Conservation (phyloP, 257 asterid species). For the Cordia subcordata region DNA sequence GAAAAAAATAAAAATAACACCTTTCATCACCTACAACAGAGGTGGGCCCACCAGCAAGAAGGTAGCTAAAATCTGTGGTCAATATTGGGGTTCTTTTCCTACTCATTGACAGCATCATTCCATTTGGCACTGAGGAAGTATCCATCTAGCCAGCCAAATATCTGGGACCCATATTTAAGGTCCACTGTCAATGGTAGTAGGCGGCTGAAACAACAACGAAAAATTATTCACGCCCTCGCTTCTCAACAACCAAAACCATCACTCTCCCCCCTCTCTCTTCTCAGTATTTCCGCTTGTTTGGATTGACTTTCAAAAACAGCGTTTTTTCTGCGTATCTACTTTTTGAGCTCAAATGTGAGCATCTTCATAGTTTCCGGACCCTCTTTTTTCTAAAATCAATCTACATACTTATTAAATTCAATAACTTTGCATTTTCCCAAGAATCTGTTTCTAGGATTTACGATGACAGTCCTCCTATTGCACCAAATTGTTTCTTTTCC, state of each 20-base stretch:
- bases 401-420: no score
- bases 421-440: no score
- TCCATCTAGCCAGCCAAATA: neutral
- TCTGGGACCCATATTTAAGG: neutral
- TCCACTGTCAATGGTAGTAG: no score
- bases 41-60: neutral
- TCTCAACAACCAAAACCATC: neutral
- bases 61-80: neutral
- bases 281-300: neutral
- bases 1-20: neutral
- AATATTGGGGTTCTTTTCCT: neutral
- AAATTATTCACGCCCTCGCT: neutral
- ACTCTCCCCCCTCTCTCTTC: neutral
- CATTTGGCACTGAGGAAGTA: neutral
- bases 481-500: no score
- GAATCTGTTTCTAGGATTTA: no score
- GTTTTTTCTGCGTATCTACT: no score
- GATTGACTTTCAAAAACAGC: no score
- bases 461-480: no score
- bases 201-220: no score
- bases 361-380: no score
- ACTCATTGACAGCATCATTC: neutral
- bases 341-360: no score
- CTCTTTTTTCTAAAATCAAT: no score
- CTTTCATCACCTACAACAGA: neutral